Evolutionary conservation across 441 rosid genomes (phyloP).

Genomic region (Geranium incanum): DNA sequence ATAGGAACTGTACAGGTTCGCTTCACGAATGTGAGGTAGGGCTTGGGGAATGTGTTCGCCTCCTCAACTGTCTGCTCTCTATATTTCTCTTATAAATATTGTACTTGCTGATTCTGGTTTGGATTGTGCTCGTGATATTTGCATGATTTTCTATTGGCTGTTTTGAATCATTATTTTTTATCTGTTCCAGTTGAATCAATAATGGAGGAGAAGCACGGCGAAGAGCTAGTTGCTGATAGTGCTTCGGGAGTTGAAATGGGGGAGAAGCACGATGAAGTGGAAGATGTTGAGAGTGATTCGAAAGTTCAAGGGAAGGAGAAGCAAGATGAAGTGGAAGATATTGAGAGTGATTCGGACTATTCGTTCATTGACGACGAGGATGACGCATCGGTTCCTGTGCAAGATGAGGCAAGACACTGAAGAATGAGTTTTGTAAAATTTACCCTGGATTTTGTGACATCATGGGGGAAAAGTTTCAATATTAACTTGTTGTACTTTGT

Average conservation of each 20-base stretch:
- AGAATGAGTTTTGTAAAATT: not conserved
- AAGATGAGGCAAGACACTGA: conserved; percentile 54
- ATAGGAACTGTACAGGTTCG: not conserved
- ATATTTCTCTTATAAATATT: not conserved
- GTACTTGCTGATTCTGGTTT: conserved; percentile 7
- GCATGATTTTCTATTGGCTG: conserved; percentile 15
- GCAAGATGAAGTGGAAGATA: conserved; percentile 40
- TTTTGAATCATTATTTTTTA: conserved; percentile 10
- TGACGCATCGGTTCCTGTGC: conserved; percentile 40
- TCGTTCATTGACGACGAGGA: conserved; percentile 55
- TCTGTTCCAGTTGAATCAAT: conserved; percentile 13
- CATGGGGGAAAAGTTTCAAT: not conserved
- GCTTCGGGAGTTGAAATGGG: conserved; percentile 44
- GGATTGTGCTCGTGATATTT: conserved; percentile 7
- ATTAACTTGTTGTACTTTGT: not conserved
- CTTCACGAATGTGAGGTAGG: conserved; percentile 7
- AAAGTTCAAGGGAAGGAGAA: conserved; percentile 43
- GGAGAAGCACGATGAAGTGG: conserved; percentile 38
- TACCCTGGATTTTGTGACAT: not conserved
- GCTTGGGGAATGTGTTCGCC: not conserved
- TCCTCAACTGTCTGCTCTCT: not conserved
- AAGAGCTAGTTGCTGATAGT: conserved; percentile 43
- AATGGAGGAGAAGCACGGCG: conserved; percentile 45
- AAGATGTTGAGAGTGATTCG: conserved; percentile 43
- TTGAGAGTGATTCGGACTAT: conserved; percentile 42